phyloP scores from a whole-genome alignment of 106 monocot genomes.

The Dioscorea dumetorum region DNA sequence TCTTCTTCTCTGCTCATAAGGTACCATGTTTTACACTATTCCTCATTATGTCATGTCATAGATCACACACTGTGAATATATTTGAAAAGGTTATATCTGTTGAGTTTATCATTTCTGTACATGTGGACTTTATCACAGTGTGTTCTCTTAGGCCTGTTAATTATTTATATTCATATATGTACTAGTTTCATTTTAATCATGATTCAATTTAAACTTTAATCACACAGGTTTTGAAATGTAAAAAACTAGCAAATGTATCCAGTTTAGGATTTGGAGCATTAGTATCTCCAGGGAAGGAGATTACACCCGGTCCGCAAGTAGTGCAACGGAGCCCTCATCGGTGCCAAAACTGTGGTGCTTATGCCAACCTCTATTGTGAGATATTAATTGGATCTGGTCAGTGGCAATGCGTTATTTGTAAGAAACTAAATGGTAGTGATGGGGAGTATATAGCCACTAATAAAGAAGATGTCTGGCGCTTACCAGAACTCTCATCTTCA shows the following conservation, averaged over 20 bases:
- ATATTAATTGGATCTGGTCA: conserved; percentile 77
- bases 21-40: conserved; percentile 19
- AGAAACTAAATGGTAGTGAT: conserved; percentile 67
- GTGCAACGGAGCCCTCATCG: conserved; percentile 79
- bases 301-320: conserved; percentile 65
- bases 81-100: no score
- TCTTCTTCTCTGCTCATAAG: conserved; percentile 93
- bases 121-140: no score
- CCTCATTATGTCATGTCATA: no score
- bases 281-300: conserved; percentile 80
- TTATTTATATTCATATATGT: no score
- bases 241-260: conserved; percentile 57
- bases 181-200: no score
- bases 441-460: conserved; percentile 63
- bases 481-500: conserved; percentile 57
- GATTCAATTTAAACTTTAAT: not conserved
- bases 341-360: conserved; percentile 91
- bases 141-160: no score
- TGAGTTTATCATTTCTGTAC: no score
- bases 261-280: conserved; percentile 95
- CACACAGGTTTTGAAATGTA: conserved; percentile 67
- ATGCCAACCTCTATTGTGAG: conserved; percentile 70
- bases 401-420: conserved; percentile 96
- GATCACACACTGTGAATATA: no score
- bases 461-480: conserved; percentile 60